Evolutionary conservation across 1,139 yeast genomes (phyloP), one percentile per base, ranked within the genome.

Genomic region (Geotrichum reessii): DNA sequence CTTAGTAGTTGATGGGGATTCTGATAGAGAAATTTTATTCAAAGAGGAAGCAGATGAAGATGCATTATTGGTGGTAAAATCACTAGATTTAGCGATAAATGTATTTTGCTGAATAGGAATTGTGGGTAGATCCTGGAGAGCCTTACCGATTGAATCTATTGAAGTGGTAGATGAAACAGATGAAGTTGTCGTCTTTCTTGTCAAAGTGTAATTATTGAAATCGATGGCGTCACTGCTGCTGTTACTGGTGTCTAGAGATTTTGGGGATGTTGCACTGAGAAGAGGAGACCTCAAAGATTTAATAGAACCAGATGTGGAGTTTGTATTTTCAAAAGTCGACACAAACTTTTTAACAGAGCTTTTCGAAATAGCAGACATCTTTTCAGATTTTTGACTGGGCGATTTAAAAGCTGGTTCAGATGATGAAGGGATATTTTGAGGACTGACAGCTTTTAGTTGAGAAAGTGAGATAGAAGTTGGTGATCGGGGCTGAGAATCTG

Each of bases 311-410:
- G 31, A 17, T 24, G 25, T 12, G 33, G 49, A 28, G 40, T 19
- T 22, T 31, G 54, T 17, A 12, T 49, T 50, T 37, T 55, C 58
- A n/a, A 55, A 25, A 17, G 25, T 50, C 14, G 50, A 44, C 8
- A 55, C 28, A 44, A 25, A 50, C n/a, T 55, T 55, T 31, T 50
- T 50, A 21, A 55, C 58, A 19, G 52, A 47, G 51, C 44, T 49
- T 28, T 31, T 40, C 14, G 52, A 44, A n/a, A 37, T 37, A 37
- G 17, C 42, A 37, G 17, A 33, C 40, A 31, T 17, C 49, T 44
- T 54, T 27, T 40, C 19, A 37, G 21, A 37, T 8, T 19, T 22
- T 48, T 17, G 40, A 21, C 37, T 44, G 37, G 17, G 42, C 7
- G 2, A 2, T 37, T 37, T 37, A 5, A 19, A 37, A 14, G n/a